phyloP scores from a whole-genome alignment of 2,329 filamentous ascomycete species.

The Verticillium albo-atrum region DNA sequence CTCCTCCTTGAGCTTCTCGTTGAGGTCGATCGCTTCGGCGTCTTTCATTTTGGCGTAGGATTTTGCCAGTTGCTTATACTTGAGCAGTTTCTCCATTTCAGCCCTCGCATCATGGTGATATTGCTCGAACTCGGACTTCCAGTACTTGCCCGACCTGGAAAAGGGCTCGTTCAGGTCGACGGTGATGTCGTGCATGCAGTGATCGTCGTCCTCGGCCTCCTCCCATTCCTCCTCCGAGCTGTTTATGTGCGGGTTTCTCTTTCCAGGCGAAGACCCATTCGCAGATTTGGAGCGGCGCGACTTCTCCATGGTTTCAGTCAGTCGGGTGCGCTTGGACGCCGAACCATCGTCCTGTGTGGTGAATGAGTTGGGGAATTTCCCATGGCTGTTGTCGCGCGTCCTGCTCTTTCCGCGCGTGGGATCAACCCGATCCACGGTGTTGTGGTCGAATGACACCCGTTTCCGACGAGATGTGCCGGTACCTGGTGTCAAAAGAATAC shows the following conservation, averaged over 20 bases:
- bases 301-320: slow-evolving; percentile 43
- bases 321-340: slow-evolving; percentile 31
- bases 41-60: slow-evolving; percentile 77
- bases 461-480: slow-evolving; percentile 57
- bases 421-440: slow-evolving; percentile 41
- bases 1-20: slow-evolving; percentile 63
- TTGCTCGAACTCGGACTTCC: slow-evolving; percentile 72
- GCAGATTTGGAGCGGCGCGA: slow-evolving; percentile 23
- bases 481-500: slow-evolving; percentile 61
- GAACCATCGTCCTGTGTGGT: slow-evolving; percentile 11
- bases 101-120: slow-evolving; percentile 69
- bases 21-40: slow-evolving; percentile 61
- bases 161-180: slow-evolving; percentile 69
- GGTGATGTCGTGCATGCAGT: slow-evolving; percentile 57
- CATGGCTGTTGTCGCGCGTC: slow-evolving; percentile 22
- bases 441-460: slow-evolving; percentile 60
- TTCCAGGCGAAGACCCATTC: neutral
- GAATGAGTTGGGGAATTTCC: slow-evolving; percentile 22
- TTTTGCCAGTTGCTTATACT: slow-evolving; percentile 76
- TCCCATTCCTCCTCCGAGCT: slow-evolving; percentile 46
- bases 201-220: slow-evolving; percentile 35
- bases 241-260: slow-evolving; percentile 6
- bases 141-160: slow-evolving; percentile 72
- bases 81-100: slow-evolving; percentile 73
- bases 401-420: slow-evolving; percentile 13